Evolutionary conservation across 768 basidiomycete genomes (phyloP).

Genomic region (Mycena polygramma): DNA sequence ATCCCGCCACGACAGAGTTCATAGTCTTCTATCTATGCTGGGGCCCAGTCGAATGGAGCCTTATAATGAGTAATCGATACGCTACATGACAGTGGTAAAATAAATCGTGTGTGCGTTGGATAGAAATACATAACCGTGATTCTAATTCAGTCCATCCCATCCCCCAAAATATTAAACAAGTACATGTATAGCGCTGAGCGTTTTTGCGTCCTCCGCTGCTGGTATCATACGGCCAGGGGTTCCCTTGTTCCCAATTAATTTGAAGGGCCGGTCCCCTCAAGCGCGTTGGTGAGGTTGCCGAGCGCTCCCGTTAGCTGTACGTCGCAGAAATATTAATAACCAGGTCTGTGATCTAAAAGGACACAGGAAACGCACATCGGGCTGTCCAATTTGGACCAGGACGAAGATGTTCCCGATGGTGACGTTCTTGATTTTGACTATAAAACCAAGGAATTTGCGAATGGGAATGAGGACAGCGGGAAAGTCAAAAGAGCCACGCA

Average conservation of each 20-base stretch:
- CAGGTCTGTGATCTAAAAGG: not conserved
- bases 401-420: slow-evolving; percentile 38
- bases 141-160: no score
- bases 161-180: no score
- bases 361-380: slow-evolving; percentile 25
- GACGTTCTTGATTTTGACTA: slow-evolving; percentile 36
- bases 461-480: not conserved
- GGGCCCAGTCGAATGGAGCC: no score
- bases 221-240: no score
- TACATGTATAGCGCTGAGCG: no score
- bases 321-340: not conserved
- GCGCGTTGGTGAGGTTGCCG: slow-evolving; percentile 17
- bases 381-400: slow-evolving; percentile 39
- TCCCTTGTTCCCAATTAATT: not conserved
- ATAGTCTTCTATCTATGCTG: no score
- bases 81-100: no score
- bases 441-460: not conserved
- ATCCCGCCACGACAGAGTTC: no score
- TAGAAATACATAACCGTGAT: no score
- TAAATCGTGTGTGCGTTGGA: no score
- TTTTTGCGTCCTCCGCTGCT: no score
- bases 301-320: slow-evolving; percentile 20
- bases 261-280: not conserved
- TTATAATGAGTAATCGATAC: no score
- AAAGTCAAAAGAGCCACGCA: not conserved